A percentile compares a stretch with the other conserved stretches of the same genome.
Evolutionary conservation across 371 early-diverging fungal genomes (phyloP).

Genomic region (Amoeboaphelidium occidentale): DNA sequence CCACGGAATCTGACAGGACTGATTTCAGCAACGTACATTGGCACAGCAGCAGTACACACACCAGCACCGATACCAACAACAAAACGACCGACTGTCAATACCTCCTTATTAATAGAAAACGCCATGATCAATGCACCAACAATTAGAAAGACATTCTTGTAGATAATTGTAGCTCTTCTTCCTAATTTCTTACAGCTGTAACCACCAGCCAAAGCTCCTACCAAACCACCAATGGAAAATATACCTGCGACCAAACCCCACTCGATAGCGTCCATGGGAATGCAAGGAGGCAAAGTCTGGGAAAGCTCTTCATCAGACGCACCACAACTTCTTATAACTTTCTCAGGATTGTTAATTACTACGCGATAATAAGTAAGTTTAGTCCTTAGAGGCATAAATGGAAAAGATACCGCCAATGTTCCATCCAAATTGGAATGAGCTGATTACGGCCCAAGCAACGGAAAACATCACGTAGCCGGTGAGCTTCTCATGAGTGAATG

Average conservation of each 20-base stretch:
- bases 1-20: constrained; percentile 48
- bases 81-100: constrained; percentile 47
- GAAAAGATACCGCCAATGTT: constrained; percentile 33
- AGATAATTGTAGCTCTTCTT: constrained; percentile 37
- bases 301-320: constrained; percentile 3
- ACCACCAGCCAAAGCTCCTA: constrained; percentile 52
- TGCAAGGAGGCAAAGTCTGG: constrained; percentile 30
- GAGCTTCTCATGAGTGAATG: no score
- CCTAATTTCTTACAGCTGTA: constrained; percentile 39
- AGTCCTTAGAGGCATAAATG: not conserved
- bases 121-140: constrained; percentile 38
- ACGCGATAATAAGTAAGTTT: not conserved
- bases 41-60: constrained; percentile 49
- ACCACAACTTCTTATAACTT: constrained; percentile 34
- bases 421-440: constrained; percentile 54
- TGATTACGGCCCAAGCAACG: constrained; percentile 14
- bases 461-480: constrained; percentile 7
- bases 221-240: constrained; percentile 47
- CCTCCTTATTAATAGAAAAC: constrained; percentile 18
- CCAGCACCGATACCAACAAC: constrained; percentile 65
- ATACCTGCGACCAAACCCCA: constrained; percentile 43
- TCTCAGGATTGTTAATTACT: constrained; percentile 38
- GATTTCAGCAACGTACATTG: constrained; percentile 63
- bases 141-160: constrained; percentile 29
- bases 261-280: constrained; percentile 43